Base-by-base conservation (phyloP, 495 filamentous ascomycete genomes). In the Chlorociboria aeruginascens region DNA sequence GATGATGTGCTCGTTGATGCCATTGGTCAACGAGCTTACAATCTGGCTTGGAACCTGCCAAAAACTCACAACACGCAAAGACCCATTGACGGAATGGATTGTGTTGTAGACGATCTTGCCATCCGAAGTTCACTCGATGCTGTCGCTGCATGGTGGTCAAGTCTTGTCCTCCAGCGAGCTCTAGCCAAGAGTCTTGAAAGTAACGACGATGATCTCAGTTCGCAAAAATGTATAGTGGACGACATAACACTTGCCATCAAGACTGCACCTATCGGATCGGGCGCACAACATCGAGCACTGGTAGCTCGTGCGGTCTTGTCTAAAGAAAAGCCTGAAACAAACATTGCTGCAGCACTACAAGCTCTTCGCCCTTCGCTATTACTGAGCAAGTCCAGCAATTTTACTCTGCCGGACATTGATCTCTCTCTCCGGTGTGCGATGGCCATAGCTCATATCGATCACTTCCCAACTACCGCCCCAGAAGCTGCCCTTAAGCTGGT, bases 101-200 rank as follows among this genome's bases (percentile, higher is more conserved):
- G 79, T 11, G 86, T 95, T 9, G 83, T 90, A 14, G 85, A 90
- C 32, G 90, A 97, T 55, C 76, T 78, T 35, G 81, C 89, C 6
- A 89, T 96, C 43, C 79, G 84, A 31, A 89, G 86, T 10, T 86
- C 89, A 7, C 75, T 95, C 49, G 90, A 97, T 61, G 88, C 86
- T 25, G 73, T 95, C 14, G 85, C 89, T 11, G 84, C 89, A 0
- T 95, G 89, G 90, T 90, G 79, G 69, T 93, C 88, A 1, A 83
- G 78, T 53, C 72, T 83, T 43, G 65, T 79, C n/a, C 65, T 95
- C 28, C 83, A 90, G 40, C 71, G 71, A 32, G 79, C 77, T 7
- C 74, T 97, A 17, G 63, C 80, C 25, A 66, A 66, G 16, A 82
- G 73, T 49, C 66, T 86, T 8, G 74, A 80, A 34, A 54, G 45